These are phyloP conservation scores for Phragmites australis DNA, from an alignment of 176 grass and related monocot genomes.

Conservation along the genomic window DNA sequence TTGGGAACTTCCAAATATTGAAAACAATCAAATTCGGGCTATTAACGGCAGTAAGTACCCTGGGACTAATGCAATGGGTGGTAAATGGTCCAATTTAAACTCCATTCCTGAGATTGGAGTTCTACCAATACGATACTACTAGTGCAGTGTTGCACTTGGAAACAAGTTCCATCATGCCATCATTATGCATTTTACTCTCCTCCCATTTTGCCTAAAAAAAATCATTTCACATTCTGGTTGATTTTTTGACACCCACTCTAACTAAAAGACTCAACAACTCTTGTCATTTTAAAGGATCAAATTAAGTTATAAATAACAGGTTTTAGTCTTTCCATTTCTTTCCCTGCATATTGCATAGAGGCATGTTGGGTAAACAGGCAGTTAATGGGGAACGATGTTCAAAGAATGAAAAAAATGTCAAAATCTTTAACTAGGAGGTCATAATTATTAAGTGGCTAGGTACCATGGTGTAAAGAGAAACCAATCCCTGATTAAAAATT, in stretches of 20 bases:
- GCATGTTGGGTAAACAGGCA: background rate
- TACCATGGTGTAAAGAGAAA: background rate
- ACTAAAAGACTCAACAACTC: conserved; percentile 1
- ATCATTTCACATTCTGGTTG: background rate
- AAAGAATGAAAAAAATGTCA: background rate
- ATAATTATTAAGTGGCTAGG: background rate
- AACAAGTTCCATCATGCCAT: background rate
- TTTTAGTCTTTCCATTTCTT: background rate
- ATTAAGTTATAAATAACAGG: background rate
- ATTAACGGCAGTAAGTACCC: background rate
- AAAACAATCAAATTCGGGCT: background rate
- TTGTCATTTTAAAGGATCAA: background rate
- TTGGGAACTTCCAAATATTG: background rate
- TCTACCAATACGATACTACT: background rate
- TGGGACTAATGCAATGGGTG: background rate
- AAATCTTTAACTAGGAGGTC: background rate
- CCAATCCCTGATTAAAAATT: background rate
- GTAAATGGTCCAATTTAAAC: background rate
- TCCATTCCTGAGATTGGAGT: background rate
- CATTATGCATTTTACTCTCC: background rate
- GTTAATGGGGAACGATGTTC: background rate
- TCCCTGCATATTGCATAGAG: background rate
- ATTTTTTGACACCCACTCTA: background rate
- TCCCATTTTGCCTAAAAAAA: background rate
- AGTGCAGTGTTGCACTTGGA: background rate